phyloP scores from a whole-genome alignment of 2,329 filamentous ascomycete species.

The Tolypocladium sp. region DNA sequence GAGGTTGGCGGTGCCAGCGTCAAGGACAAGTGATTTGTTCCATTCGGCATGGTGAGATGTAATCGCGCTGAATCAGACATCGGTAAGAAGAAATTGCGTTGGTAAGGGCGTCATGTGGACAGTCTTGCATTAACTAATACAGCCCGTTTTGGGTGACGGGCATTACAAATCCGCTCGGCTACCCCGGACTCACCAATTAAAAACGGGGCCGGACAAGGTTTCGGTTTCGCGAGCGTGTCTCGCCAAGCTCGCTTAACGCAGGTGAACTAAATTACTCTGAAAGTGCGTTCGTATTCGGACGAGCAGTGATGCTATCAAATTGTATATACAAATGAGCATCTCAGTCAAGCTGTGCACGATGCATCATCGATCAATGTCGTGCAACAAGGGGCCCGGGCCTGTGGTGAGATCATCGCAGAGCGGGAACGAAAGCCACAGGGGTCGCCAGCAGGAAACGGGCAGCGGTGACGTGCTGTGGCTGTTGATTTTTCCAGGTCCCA shows the following conservation, averaged over 20 bases:
- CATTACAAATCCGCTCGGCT: neutral
- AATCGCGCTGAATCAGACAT: neutral
- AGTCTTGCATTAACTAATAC: neutral
- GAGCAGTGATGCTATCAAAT: neutral
- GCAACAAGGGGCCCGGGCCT: too few relatives aligned
- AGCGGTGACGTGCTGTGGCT: neutral
- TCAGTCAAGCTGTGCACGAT: neutral
- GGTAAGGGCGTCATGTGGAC: neutral
- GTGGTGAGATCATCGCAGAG: neutral
- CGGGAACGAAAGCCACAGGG: neutral
- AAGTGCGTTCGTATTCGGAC: neutral
- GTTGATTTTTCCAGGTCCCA: neutral
- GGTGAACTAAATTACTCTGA: neutral
- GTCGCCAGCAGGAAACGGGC: neutral
- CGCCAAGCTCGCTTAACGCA: too few relatives aligned
- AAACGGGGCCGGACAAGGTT: neutral
- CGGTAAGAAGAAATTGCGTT: neutral
- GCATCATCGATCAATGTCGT: too few relatives aligned
- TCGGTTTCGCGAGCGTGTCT: too few relatives aligned
- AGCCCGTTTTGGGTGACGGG: neutral
- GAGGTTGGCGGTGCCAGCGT: neutral
- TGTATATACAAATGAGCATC: too few relatives aligned
- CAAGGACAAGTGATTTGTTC: neutral
- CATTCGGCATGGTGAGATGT: neutral
- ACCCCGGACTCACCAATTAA: neutral